Percentiles rank a stretch among this genome's conserved stretches.
These are phyloP conservation scores for Cladosporium sp. DNA, from an alignment of 2,329 filamentous ascomycete species.

Conservation along the genomic window DNA sequence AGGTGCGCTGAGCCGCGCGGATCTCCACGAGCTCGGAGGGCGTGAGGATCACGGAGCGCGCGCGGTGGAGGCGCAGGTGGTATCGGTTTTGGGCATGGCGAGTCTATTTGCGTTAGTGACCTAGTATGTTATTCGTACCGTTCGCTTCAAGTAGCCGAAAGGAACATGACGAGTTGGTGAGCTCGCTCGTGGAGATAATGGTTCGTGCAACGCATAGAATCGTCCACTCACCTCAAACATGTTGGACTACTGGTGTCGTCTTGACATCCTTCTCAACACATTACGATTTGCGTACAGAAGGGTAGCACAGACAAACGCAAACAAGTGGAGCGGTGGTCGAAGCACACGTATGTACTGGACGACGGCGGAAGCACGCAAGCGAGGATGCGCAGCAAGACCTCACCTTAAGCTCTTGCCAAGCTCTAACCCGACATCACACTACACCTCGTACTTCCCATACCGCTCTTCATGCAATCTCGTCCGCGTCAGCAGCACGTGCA, in stretches of 20 bases:
- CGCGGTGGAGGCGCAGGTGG: slow-evolving; percentile 74
- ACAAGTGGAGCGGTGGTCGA: no score
- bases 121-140: neutral
- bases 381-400: neutral
- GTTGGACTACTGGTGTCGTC: neutral
- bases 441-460: neutral
- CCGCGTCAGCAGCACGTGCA: neutral
- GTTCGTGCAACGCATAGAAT: neutral
- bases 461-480: neutral
- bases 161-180: neutral
- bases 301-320: neutral
- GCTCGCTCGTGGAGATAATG: neutral
- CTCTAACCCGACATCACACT: neutral
- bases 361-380: neutral
- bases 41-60: slow-evolving; percentile 75
- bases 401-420: neutral
- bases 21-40: slow-evolving; percentile 85
- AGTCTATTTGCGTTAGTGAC: slow-evolving; percentile 29
- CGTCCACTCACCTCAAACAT: slow-evolving; percentile 6
- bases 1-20: slow-evolving; percentile 89
- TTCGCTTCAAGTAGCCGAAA: no score
- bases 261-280: neutral
- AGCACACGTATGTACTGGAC: no score
- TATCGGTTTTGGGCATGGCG: slow-evolving; percentile 65
- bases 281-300: neutral